phyloP scores from a whole-genome alignment of 2,329 filamentous ascomycete genomes.

The Penicillium frequentans region DNA sequence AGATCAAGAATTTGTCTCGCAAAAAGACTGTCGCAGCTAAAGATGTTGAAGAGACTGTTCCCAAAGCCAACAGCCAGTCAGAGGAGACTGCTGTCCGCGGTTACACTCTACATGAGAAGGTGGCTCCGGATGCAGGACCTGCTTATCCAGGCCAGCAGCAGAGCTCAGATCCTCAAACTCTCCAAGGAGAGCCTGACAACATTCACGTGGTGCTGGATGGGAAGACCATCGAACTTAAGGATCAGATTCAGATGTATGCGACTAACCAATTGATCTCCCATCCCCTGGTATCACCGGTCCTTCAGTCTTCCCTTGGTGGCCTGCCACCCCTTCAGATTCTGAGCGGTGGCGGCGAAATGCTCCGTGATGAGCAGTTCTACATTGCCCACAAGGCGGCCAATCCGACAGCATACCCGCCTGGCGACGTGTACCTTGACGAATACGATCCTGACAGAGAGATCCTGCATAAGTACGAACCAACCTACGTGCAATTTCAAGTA shows the following conservation, averaged over 20 bases:
- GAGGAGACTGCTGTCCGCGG: constrained; percentile 35
- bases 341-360: constrained; percentile 81
- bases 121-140: constrained; percentile 10
- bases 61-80: constrained; percentile 18
- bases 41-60: constrained; percentile 21
- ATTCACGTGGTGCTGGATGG: constrained; percentile 72
- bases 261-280: constrained; percentile 84
- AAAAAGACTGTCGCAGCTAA: constrained; percentile 38
- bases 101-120: constrained; percentile 25
- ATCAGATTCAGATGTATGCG: constrained; percentile 88
- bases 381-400: constrained; percentile 92
- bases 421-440: constrained; percentile 62
- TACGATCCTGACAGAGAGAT: constrained; percentile 55
- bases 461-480: constrained; percentile 71
- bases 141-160: constrained; percentile 26
- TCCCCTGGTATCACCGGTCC: constrained; percentile 82
- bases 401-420: constrained; percentile 72
- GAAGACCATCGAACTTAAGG: constrained; percentile 70
- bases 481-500: constrained; percentile 89
- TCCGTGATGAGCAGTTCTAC: constrained; percentile 94
- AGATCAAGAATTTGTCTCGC: constrained; percentile 49
- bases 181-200: constrained; percentile 32
- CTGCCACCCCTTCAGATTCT: constrained; percentile 85
- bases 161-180: constrained; percentile 13
- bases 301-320: constrained; percentile 86